These are phyloP conservation scores for Fusarium pseudocircinatum DNA, from an alignment of 2,329 filamentous ascomycete genomes.

Conservation along the genomic window DNA sequence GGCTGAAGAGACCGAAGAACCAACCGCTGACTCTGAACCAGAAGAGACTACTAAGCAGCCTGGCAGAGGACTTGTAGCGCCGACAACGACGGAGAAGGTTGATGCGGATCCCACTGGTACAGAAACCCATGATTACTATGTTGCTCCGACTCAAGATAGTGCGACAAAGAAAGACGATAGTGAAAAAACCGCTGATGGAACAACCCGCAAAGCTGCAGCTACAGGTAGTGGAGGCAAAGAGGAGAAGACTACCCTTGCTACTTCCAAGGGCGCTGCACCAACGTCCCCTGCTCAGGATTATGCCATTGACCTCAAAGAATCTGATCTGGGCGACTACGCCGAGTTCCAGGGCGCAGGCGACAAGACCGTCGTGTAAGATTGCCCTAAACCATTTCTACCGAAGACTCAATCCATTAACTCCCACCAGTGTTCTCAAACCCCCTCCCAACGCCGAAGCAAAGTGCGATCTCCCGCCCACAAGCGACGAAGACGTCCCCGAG, in stretches of 20 bases:
- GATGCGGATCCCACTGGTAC: no score
- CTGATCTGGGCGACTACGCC: background rate
- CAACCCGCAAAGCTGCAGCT: background rate
- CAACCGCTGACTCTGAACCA: background rate
- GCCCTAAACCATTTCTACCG: rapidly evolving
- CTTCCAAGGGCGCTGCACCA: background rate
- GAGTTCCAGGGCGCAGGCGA: background rate
- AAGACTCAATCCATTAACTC: background rate
- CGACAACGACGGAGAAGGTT: no score
- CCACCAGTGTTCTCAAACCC: background rate
- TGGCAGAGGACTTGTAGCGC: background rate
- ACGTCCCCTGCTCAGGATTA: background rate
- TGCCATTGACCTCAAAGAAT: background rate
- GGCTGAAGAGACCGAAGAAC: background rate
- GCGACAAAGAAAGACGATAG: no score
- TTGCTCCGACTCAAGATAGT: no score
- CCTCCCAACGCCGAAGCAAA: conserved; percentile 3
- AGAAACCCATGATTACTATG: no score
- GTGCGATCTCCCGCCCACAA: background rate
- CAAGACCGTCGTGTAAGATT: background rate
- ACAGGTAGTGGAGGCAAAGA: background rate
- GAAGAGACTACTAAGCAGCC: background rate
- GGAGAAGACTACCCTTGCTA: background rate
- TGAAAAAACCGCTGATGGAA: background rate
- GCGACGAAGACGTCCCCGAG: background rate